Evolutionary conservation across 352 stramenopile species (phyloP), one percentile per base, ranked within the genome.

Genomic region (Globisporangium megalacanthum): DNA sequence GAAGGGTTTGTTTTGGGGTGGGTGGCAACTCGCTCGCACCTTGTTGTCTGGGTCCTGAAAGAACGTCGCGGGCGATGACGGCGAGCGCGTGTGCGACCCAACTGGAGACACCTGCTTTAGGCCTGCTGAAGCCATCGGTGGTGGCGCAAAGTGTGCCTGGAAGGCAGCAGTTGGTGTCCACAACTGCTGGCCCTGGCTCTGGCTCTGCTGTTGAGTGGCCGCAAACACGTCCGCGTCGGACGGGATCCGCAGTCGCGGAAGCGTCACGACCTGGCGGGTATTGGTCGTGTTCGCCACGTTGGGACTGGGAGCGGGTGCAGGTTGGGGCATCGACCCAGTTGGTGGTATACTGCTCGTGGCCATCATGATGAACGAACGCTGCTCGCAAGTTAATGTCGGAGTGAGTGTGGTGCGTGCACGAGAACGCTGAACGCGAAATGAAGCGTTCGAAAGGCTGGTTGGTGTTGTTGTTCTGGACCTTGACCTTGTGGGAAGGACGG

Each of bases 21-120:
- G 35, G 3, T 13, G 35, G 35, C 35, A 13, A 39, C 35, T 39
- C 35, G 35, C 6, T 39, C 35, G 35, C 35, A 77, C 69, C 69
- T 58, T 62, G 15, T 65, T 64, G 17, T 78, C 70, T 6, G 64
- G 47, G 31, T 71, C 64, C 13, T 60, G 56, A 56, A 79, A 78
- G 65, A 81, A 81, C 13, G 69, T 70, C 19, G 67, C 73, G 1
- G 72, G 72, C 1, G 72, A 81, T 11, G 69, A 79, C 14, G 72
- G 72, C 3, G 72, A 81, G 10, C 68, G 67, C 33, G 65, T 68
- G 5, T 37, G 54, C 14, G 61, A 64, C 5, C 66, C 66, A 4
- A 50, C 46, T 9, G 20, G 47, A 49, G 59, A 57, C 19, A 36
- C 45, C 13, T 53, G 44, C 13, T 61, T 47, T 11, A 15, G 3